These are phyloP conservation scores for Sporothrix globosa DNA, from an alignment of 2,329 filamentous ascomycete species.

Conservation along the genomic window DNA sequence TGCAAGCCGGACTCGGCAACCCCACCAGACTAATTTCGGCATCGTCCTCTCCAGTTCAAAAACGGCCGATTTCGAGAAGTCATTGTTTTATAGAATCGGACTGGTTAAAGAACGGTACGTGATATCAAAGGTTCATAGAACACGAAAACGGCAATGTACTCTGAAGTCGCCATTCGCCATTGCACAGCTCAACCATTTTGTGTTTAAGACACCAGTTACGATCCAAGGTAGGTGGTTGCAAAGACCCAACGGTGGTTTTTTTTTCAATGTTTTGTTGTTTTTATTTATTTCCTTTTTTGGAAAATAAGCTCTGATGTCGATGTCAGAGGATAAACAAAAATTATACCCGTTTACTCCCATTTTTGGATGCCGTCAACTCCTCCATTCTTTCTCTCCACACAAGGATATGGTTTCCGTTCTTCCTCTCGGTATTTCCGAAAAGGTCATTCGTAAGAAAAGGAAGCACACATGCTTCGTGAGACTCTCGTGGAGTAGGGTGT, in stretches of 20 bases:
- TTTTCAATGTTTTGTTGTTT: slow-evolving; percentile 30
- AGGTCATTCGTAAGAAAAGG: slow-evolving; percentile 25
- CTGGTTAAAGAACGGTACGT: no score
- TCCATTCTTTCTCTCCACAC: not conserved
- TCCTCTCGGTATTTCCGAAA: slow-evolving; percentile 1
- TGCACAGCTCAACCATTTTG: not conserved
- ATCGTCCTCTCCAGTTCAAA: not conserved
- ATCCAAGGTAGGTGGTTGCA: not conserved
- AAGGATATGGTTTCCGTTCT: slow-evolving; percentile 7
- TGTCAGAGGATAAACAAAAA: slow-evolving; percentile 26
- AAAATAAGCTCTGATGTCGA: slow-evolving; percentile 10
- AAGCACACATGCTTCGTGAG: slow-evolving; percentile 24
- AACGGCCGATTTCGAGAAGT: not conserved
- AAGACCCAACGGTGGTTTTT: not conserved
- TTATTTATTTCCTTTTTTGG: slow-evolving; percentile 27
- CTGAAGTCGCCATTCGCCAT: no score
- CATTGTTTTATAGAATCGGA: not conserved
- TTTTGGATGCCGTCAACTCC: slow-evolving; percentile 27
- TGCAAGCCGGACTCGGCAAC: not conserved
- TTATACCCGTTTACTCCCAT: slow-evolving; percentile 27
- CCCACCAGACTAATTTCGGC: not conserved
- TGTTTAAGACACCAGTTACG: not conserved
- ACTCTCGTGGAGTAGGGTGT: slow-evolving; percentile 6
- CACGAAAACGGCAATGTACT: not conserved
- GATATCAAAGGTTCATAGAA: not conserved